Base-by-base conservation (phyloP, 2,329 filamentous ascomycete species). In the Stagonosporopsis chrysanthemi region DNA sequence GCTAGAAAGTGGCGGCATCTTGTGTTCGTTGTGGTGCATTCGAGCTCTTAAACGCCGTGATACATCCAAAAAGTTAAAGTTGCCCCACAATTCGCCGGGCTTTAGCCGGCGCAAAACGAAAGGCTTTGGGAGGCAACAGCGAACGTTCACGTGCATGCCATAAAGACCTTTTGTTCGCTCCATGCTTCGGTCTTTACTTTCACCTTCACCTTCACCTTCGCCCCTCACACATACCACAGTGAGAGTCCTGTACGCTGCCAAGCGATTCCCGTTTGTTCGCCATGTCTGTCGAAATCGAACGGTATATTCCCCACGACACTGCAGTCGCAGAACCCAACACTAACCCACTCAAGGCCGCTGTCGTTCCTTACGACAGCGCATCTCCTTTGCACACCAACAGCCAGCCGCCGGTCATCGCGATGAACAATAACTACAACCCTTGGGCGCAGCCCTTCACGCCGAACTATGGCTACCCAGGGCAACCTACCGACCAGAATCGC, bases 1-100 rank as follows among this genome's bases (percentile, higher is more conserved):
- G 17, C 64, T 65, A 17, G 73, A 70, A 17, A 78, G 72, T 19
- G 70, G 68, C 73, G 77, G 77, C 38, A 41, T 58, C 19, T 49
- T 54, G 36, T 50, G 40, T 50, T 19, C 14, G 42, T 49, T 24
- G 23, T 48, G 24, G 12, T 52, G 19, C 29, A 14, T 23, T 22
- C 29, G 12, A 31, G 24, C 11, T 23, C 29, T 29, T 33, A 19
- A 17, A 22, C 39, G 29, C 26, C 11, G 39, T 17, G 33, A 52
- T 48, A 26, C 42, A 22, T 35, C 48, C 48, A 57, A 57, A 57
- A 57, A 52, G 54, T 57, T 49, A 40, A 19, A n/a, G 42, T n/a
- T n/a, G 54, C 54, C 54, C 48, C 54, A 40, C 48, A 4, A 1
- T 48, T 48, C 39, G 29, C 36, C 43, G 15, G 2, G 15, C 23